Evolutionary conservation across 805 yeast genomes (phyloP).

Genomic region (Yarrowia deformans): DNA sequence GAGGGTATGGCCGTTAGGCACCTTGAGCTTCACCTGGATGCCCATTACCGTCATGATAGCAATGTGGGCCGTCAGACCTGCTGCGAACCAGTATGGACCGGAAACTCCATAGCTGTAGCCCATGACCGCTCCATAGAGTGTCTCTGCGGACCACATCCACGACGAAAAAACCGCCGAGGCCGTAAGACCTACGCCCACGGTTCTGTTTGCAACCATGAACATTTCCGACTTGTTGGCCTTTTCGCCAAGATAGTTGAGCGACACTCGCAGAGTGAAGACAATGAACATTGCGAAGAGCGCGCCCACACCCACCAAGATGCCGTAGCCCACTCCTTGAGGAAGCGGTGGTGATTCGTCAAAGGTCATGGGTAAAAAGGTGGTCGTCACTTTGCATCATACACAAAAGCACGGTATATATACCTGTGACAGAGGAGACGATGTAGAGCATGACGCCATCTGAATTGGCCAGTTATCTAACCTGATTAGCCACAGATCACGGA

Average conservation of each 20-base stretch:
- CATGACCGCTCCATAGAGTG: conserved; percentile 53
- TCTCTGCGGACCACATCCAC: conserved; percentile 59
- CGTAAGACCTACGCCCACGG: conserved; percentile 55
- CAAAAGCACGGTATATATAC: no score
- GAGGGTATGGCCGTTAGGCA: conserved; percentile 83
- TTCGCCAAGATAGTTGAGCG: conserved; percentile 42
- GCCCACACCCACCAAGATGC: conserved; percentile 81
- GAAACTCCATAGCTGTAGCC: conserved; percentile 56
- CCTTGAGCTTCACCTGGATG: conserved; percentile 78
- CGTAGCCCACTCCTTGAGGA: conserved; percentile 73
- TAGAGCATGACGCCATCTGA: no score
- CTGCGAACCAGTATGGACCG: conserved; percentile 75
- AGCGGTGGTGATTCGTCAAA: conserved; percentile 20
- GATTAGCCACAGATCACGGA: no score
- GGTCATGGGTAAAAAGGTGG: no score
- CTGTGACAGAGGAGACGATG: no score
- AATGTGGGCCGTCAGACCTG: conserved; percentile 82
- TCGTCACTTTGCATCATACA: no score
- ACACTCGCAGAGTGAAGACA: conserved; percentile 47
- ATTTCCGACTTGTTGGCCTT: conserved; percentile 45
- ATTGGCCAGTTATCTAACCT: no score
- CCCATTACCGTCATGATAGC: conserved; percentile 77
- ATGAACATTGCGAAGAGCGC: conserved; percentile 60
- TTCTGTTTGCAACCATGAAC: conserved; percentile 53
- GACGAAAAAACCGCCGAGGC: conserved; percentile 56